Evolutionary conservation across 2,329 filamentous ascomycete species (phyloP).

Genomic region (Sporothrix inflata): DNA sequence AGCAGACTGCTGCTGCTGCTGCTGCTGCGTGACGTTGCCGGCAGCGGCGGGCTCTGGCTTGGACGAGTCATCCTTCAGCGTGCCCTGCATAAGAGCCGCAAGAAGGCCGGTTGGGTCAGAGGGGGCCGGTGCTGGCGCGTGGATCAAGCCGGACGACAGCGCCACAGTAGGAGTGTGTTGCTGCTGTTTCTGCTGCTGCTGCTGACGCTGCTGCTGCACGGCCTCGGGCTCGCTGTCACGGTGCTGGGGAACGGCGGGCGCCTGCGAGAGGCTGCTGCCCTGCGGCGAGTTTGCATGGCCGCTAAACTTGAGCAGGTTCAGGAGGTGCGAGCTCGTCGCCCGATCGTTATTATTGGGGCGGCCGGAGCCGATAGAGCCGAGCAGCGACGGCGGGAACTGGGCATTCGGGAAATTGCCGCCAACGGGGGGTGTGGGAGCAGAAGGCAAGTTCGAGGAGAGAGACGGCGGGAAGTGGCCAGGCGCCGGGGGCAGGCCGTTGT

Average conservation of each 20-base stretch:
- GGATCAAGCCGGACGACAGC: conserved; percentile 47
- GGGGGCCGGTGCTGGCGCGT: conserved; percentile 60
- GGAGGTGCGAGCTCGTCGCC: conserved; percentile 44
- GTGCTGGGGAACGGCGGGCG: conserved; percentile 23
- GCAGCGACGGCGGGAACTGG: conserved; percentile 46
- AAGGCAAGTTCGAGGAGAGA: conserved; percentile 42
- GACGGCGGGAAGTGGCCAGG: conserved; percentile 29
- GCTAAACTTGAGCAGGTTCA: conserved; percentile 66
- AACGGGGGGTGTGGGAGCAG: conserved; percentile 52
- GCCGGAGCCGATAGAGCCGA: conserved; percentile 56
- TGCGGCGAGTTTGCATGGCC: conserved; percentile 40
- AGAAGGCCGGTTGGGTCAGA: conserved; percentile 62
- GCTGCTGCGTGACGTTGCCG: conserved; percentile 15
- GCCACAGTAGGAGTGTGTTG: conserved; percentile 37
- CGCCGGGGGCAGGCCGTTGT: conserved; percentile 33
- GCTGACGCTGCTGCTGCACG: background rate
- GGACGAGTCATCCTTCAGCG: conserved; percentile 48
- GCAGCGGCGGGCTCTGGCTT: conserved; percentile 35
- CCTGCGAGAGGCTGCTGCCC: conserved; percentile 19
- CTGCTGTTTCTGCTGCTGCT: conserved; percentile 15
- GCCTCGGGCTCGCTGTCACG: conserved; percentile 35
- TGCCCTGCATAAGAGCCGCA: conserved; percentile 63
- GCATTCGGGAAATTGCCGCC: conserved; percentile 45
- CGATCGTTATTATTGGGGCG: conserved; percentile 38
- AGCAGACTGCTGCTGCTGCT: conserved; percentile 38